phyloP scores from a whole-genome alignment of 768 basidiomycete genomes.

The Roridomyces roridus region DNA sequence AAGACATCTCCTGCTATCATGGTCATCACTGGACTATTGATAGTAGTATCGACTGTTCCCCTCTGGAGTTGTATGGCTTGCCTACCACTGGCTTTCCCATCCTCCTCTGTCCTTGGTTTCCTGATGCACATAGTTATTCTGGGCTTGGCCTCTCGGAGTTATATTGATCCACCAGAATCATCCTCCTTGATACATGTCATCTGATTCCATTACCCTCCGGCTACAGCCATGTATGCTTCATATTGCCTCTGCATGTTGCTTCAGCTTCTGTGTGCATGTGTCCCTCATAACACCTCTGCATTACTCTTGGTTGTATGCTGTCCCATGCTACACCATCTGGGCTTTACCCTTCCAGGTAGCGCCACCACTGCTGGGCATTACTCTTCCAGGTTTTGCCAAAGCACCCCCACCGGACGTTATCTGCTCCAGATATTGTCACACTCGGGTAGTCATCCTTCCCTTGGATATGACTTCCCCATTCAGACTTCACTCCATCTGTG shows the following conservation, averaged over 20 bases:
- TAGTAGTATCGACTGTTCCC: no score
- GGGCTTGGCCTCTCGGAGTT: constrained; percentile 8
- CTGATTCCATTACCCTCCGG: constrained; percentile 11
- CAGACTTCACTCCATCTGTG: no score
- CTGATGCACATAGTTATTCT: constrained; percentile 1
- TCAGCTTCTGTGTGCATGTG: constrained; percentile 3
- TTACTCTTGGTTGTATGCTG: constrained; percentile 3
- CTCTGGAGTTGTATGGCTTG: background rate
- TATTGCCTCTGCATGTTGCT: constrained; percentile 11
- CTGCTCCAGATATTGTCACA: constrained; percentile 2
- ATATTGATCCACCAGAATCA: constrained; percentile 12
- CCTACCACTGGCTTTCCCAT: background rate
- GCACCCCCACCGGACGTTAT: background rate
- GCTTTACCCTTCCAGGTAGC: background rate
- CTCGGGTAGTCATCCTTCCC: constrained; percentile 9
- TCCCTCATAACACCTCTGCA: constrained; percentile 9
- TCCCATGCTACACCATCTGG: constrained; percentile 1
- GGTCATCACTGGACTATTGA: no score
- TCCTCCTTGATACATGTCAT: constrained; percentile 8
- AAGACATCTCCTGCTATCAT: background rate
- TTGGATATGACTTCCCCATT: no score
- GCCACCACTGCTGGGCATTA: background rate
- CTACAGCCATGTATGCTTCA: constrained; percentile 9
- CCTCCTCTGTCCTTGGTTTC: constrained; percentile 3
- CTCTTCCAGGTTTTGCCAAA: background rate